Conservation (phyloP, 1,284 basidiomycete genomes). For the Ceratorhiza oryzae-sativae region DNA sequence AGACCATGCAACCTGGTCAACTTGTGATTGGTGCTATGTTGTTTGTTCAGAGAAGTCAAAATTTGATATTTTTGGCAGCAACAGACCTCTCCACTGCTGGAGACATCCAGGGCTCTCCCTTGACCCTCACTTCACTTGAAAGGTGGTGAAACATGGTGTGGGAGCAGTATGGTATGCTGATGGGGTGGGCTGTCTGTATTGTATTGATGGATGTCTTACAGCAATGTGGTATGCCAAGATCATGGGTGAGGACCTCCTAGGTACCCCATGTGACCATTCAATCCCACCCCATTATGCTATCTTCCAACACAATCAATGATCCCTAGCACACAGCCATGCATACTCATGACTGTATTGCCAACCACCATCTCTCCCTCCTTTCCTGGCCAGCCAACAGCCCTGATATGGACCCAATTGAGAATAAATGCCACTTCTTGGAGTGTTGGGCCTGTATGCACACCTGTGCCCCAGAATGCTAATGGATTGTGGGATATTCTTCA, state of each 20-base stretch:
- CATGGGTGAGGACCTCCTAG: constrained; percentile 5
- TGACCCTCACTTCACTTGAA: background rate
- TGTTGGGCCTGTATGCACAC: too few species aligned
- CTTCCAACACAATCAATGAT: constrained; percentile 28
- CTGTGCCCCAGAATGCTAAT: too few species aligned
- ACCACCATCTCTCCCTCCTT: too few species aligned
- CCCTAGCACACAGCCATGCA: background rate
- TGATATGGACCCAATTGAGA: background rate
- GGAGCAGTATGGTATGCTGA: background rate
- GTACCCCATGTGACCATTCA: background rate
- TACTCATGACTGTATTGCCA: background rate
- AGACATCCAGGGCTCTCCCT: background rate
- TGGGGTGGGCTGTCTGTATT: background rate
- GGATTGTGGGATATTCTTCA: too few species aligned
- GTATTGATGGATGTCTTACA: background rate
- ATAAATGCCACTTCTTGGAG: too few species aligned
- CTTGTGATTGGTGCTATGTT: constrained; percentile 13
- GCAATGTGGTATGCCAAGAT: constrained; percentile 2
- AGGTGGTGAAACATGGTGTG: constrained; percentile 42
- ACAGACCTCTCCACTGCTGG: constrained; percentile 13
- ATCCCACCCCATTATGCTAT: background rate
- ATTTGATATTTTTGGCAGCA: constrained; percentile 9
- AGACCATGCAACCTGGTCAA: constrained; percentile 6
- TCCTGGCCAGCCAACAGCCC: too few species aligned
- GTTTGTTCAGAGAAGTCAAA: constrained; percentile 26